A percentile compares a stretch with the other conserved stretches of the same genome.
phyloP scores from a whole-genome alignment of 1,284 basidiomycete genomes.

The Apiotrichum porosum region DNA sequence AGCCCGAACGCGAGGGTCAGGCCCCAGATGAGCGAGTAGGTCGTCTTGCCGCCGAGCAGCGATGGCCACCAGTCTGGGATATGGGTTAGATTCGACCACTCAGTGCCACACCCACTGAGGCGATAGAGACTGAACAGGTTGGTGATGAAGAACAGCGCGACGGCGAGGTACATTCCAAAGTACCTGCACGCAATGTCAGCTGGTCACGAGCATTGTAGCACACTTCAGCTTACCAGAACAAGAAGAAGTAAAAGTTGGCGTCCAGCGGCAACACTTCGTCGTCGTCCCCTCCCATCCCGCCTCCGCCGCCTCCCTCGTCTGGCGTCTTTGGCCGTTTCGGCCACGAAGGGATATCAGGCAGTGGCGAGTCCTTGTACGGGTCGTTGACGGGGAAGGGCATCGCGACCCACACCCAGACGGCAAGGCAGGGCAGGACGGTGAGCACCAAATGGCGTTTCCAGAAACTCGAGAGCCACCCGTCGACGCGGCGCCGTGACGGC shows the following conservation, averaged over 20 bases:
- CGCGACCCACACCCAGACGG: conserved; percentile 56
- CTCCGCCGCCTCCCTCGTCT: neutral
- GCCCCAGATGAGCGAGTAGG: conserved; percentile 54
- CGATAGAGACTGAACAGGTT: conserved; percentile 56
- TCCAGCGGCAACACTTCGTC: conserved; percentile 42
- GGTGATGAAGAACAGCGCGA: conserved; percentile 55
- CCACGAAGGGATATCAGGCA: conserved; percentile 45
- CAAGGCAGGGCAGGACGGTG: conserved; percentile 50
- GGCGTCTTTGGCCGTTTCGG: conserved; percentile 23
- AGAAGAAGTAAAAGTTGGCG: conserved; percentile 53
- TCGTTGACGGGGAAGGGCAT: conserved; percentile 55
- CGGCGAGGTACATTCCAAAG: conserved; percentile 51
- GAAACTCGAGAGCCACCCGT: conserved; percentile 52
- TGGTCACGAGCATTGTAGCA: too few species aligned
- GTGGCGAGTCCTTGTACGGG: conserved; percentile 47
- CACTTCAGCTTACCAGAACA: conserved; percentile 39
- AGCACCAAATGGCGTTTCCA: conserved; percentile 53
- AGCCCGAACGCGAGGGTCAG: conserved; percentile 50
- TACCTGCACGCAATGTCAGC: conserved; percentile 36
- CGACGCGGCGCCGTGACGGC: conserved; percentile 49
- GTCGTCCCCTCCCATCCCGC: conserved; percentile 1
- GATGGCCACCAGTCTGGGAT: conserved; percentile 48
- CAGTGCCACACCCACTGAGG: conserved; percentile 38
- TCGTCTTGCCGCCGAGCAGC: conserved; percentile 52
- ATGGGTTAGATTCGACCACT: too few species aligned